A percentile compares a stretch with the other conserved stretches of the same genome.
These are phyloP conservation scores for Barnettozyma californica DNA, from an alignment of 805 yeast species.

Conservation along the genomic window DNA sequence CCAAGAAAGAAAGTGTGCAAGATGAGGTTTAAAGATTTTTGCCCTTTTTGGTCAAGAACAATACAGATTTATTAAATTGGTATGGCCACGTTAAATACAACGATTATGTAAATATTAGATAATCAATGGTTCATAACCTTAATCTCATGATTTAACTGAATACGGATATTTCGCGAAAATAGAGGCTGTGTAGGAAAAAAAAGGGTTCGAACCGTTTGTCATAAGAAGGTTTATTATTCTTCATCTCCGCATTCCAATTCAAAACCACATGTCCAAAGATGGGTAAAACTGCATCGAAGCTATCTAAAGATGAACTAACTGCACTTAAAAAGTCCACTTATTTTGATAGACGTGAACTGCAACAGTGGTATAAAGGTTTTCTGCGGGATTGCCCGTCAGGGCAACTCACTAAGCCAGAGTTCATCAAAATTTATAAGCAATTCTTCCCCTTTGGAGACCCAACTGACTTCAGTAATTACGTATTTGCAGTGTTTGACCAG, in stretches of 20 bases:
- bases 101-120: too few relatives aligned
- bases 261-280: constrained; percentile 31
- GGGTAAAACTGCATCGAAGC: constrained; percentile 94
- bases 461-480: constrained; percentile 78
- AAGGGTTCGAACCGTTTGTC: too few relatives aligned
- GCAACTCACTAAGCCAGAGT: constrained; percentile 78
- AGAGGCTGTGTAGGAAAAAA: background rate
- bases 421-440: constrained; percentile 87
- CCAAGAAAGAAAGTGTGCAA: background rate
- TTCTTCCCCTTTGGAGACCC: constrained; percentile 99
- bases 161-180: background rate
- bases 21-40: background rate
- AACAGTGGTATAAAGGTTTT: constrained; percentile 98
- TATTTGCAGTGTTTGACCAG: constrained; percentile 84
- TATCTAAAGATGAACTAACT: constrained; percentile 84
- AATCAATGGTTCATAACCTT: too few relatives aligned
- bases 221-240: too few relatives aligned
- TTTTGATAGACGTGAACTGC: constrained; percentile 89
- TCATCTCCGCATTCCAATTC: too few relatives aligned
- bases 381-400: constrained; percentile 92
- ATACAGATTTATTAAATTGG: background rate
- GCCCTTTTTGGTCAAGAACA: background rate
- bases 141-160: background rate
- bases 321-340: constrained; percentile 80
- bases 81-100: background rate